Evolutionary conservation across 768 basidiomycete species (phyloP).

Genomic region (Psilocybe tampanensis): DNA sequence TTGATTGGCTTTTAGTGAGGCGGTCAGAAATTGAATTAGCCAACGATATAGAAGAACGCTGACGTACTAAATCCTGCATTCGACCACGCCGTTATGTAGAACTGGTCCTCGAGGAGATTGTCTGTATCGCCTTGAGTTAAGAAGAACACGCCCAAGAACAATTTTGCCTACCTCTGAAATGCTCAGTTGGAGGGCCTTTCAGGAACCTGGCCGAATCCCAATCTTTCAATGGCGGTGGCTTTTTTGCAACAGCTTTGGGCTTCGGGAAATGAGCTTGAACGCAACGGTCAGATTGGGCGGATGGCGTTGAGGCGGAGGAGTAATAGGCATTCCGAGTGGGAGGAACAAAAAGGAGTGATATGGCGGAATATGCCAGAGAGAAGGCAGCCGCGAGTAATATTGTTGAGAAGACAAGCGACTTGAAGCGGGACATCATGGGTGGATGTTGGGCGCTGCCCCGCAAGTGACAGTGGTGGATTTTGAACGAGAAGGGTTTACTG

Average conservation of each 20-base stretch:
- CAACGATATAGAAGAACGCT: not conserved
- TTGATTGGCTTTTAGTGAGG: constrained; percentile 31
- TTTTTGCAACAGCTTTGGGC: not conserved
- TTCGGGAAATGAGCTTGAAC: not conserved
- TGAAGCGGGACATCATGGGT: not conserved
- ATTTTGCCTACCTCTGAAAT: constrained; percentile 21
- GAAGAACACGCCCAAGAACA: not conserved
- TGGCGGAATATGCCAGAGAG: not conserved
- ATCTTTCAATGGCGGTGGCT: not conserved
- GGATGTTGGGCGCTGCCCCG: not conserved
- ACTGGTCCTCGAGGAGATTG: constrained; percentile 41
- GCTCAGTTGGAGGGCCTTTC: constrained; percentile 19
- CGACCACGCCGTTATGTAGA: constrained; percentile 59
- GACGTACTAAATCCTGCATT: constrained; percentile 57
- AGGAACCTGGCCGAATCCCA: constrained; percentile 11
- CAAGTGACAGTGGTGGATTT: not conserved
- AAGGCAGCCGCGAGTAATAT: not conserved
- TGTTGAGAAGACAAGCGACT: constrained; percentile 2
- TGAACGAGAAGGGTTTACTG: not conserved
- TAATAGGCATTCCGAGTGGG: constrained; percentile 2
- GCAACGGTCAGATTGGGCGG: not conserved
- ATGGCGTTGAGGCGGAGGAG: not conserved
- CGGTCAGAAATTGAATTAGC: not conserved
- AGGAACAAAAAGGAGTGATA: constrained; percentile 1
- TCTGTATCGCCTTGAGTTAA: constrained; percentile 12